These are phyloP conservation scores for Starmerella bombi DNA, from an alignment of 805 yeast species.

Conservation along the genomic window DNA sequence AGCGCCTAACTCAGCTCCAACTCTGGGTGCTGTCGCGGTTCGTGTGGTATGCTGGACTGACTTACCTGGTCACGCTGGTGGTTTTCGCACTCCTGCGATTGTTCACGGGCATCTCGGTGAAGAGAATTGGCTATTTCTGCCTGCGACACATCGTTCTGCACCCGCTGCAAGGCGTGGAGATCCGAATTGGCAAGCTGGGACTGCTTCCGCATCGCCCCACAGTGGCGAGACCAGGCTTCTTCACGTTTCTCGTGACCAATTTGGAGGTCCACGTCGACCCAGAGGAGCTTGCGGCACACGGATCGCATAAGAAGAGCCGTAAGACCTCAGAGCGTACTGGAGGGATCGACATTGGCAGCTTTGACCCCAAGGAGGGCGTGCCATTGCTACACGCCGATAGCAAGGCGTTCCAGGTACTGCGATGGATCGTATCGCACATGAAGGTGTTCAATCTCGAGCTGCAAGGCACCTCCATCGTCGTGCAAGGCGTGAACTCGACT, in stretches of 20 bases:
- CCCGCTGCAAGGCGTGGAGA: conserved; percentile 27
- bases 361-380: conserved; percentile 4
- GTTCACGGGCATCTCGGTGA: conserved; percentile 32
- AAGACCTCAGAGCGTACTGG: background rate
- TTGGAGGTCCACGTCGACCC: conserved; percentile 26
- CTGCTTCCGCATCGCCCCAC: conserved; percentile 31
- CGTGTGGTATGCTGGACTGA: conserved; percentile 15
- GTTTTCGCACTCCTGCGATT: conserved; percentile 30
- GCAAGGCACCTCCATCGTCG: conserved; percentile 21
- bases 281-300: conserved; percentile 8
- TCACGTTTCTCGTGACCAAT: conserved; percentile 26
- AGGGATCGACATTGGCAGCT: background rate
- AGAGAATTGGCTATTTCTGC: conserved; percentile 32
- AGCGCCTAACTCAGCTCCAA: conserved; percentile 20
- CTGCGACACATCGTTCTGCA: conserved; percentile 28
- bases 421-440: conserved; percentile 19
- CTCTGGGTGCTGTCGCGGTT: conserved; percentile 19
- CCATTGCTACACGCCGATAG: conserved; percentile 13
- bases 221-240: conserved; percentile 31
- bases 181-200: conserved; percentile 28
- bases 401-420: conserved; percentile 7
- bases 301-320: conserved; percentile 2
- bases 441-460: conserved; percentile 24
- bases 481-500: conserved; percentile 21
- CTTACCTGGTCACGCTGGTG: conserved; percentile 27